A percentile compares a stretch with the other conserved stretches of the same genome.
Evolutionary conservation across 176 grass and related monocot species (phyloP).

Genomic region (Otatea glauca): DNA sequence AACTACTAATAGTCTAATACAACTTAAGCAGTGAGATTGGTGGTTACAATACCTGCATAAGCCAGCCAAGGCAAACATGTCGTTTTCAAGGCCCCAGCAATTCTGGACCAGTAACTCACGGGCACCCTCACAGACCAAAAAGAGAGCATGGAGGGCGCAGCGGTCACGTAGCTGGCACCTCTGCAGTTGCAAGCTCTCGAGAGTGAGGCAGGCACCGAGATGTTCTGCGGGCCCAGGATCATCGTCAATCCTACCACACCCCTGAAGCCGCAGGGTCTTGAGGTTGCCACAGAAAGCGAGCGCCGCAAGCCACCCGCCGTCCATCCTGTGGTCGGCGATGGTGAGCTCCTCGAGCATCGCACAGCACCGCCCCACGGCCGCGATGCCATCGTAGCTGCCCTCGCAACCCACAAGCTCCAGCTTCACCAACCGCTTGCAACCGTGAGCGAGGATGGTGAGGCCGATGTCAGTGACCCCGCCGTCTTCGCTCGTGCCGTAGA

Average conservation of each 20-base stretch:
- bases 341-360: slow-evolving; percentile 93
- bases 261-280: slow-evolving; percentile 76
- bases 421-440: slow-evolving; percentile 84
- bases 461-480: slow-evolving; percentile 87
- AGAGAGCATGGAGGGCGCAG: slow-evolving; percentile 64
- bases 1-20: not conserved
- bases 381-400: slow-evolving; percentile 87
- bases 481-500: slow-evolving; percentile 51
- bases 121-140: slow-evolving; percentile 77
- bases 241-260: slow-evolving; percentile 70
- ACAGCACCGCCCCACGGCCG: slow-evolving; percentile 85
- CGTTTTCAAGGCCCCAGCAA: slow-evolving; percentile 96
- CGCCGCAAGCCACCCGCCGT: slow-evolving; percentile 74
- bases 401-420: slow-evolving; percentile 83
- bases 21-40: slow-evolving; percentile 16
- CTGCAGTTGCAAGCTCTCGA: slow-evolving; percentile 85
- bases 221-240: slow-evolving; percentile 81
- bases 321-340: slow-evolving; percentile 78
- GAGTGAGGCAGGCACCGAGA: slow-evolving; percentile 76
- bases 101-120: slow-evolving; percentile 76
- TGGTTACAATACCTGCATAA: slow-evolving; percentile 73
- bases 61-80: slow-evolving; percentile 69
- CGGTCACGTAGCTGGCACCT: slow-evolving; percentile 75
- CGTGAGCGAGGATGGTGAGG: slow-evolving; percentile 94
- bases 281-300: slow-evolving; percentile 89